A percentile compares a stretch with the other conserved stretches of the same genome.
Evolutionary conservation across 1,139 yeast species (phyloP).

Genomic region (Taphrina populina): DNA sequence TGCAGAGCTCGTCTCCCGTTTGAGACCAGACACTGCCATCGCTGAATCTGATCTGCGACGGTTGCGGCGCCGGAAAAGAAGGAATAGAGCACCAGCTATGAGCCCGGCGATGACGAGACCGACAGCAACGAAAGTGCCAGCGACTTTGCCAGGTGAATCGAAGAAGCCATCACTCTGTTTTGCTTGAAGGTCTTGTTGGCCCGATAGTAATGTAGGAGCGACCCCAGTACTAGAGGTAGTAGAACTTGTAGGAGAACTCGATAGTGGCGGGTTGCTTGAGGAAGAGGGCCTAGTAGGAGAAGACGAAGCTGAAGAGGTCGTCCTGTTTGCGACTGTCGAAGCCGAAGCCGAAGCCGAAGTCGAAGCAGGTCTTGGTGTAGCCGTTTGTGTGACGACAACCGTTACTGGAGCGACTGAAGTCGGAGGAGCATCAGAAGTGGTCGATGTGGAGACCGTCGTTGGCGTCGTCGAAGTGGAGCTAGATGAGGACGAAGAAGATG

Average conservation of each 20-base stretch:
- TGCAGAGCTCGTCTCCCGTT: constrained; percentile 28
- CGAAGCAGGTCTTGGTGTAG: constrained; percentile 24
- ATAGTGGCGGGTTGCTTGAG: constrained; percentile 36
- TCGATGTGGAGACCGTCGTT: constrained; percentile 9
- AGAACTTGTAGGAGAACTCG: constrained; percentile 31
- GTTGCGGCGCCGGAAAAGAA: constrained; percentile 41
- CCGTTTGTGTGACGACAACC: constrained; percentile 18
- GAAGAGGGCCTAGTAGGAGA: constrained; percentile 38
- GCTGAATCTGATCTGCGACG: constrained; percentile 39
- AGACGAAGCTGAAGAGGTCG: constrained; percentile 41
- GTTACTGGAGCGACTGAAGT: constrained; percentile 28
- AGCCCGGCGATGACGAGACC: constrained; percentile 56
- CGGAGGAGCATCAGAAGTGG: constrained; percentile 16
- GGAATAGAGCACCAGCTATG: constrained; percentile 43
- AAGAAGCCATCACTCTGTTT: constrained; percentile 46
- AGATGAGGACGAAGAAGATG: constrained; percentile 8
- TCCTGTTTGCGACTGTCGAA: constrained; percentile 41
- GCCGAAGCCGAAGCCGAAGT: constrained; percentile 3
- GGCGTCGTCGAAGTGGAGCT: constrained; percentile 11
- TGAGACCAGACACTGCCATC: constrained; percentile 38
- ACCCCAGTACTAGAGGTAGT: constrained; percentile 25
- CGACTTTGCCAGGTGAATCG: constrained; percentile 63
- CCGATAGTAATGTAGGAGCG: no score
- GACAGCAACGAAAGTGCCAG: constrained; percentile 70
- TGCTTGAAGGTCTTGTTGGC: constrained; percentile 3